phyloP scores from a whole-genome alignment of 2,329 filamentous ascomycete genomes.

The Gnomoniopsis smithogilvyi region DNA sequence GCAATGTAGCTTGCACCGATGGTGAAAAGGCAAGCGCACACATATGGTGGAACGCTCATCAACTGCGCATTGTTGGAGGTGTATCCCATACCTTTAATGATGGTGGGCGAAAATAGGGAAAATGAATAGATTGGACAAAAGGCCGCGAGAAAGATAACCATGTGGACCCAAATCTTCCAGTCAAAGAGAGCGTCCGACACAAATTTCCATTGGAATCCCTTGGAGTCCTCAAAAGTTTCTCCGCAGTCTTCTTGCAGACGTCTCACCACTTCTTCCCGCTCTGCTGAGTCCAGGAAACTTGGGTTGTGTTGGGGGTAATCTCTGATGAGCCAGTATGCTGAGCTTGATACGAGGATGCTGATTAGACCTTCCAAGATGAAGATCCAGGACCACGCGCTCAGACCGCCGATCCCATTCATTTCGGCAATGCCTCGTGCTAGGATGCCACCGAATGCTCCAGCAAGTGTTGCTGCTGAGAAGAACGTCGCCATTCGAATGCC shows the following conservation, averaged over 20 bases:
- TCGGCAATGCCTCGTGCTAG: conserved; percentile 58
- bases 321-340: conserved; percentile 37
- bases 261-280: conserved; percentile 40
- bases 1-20: conserved; percentile 43
- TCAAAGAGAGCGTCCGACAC: conserved; percentile 55
- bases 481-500: conserved; percentile 61
- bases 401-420: conserved; percentile 48
- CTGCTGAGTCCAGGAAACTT: conserved; percentile 43
- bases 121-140: conserved; percentile 58
- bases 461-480: conserved; percentile 53
- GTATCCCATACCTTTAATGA: conserved; percentile 50
- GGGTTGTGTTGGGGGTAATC: conserved; percentile 54
- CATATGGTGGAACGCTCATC: conserved; percentile 61
- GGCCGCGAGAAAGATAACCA: conserved; percentile 61
- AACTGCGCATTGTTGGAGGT: conserved; percentile 55
- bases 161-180: conserved; percentile 53
- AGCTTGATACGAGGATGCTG: conserved; percentile 44
- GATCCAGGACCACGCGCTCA: conserved; percentile 72
- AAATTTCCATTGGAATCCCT: conserved; percentile 50
- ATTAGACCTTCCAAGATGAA: conserved; percentile 66
- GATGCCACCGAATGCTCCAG: conserved; percentile 61
- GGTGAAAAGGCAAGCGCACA: conserved; percentile 52
- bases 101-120: conserved; percentile 59
- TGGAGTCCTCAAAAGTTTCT: conserved; percentile 46
- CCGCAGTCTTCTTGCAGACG: conserved; percentile 44